Conservation (phyloP, 306 rosid species). For the Psophocarpus tetragonolobus region DNA sequence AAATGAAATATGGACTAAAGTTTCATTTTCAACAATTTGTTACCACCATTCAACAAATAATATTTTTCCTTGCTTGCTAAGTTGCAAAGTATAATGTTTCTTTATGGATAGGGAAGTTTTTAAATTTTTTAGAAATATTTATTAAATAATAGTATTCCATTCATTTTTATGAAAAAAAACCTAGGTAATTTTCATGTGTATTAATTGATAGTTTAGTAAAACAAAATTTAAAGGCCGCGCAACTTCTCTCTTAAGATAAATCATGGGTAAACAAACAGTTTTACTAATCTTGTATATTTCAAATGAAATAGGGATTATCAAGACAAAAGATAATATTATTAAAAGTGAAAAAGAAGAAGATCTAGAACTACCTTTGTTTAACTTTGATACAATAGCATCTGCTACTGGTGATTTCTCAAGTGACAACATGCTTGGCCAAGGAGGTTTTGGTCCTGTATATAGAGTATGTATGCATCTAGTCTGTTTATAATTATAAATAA, state of each 20-base stretch:
- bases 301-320: neutral
- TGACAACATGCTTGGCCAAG: conserved; percentile 54
- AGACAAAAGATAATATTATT: neutral
- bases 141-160: no score
- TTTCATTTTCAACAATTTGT: no score
- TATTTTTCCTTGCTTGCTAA: no score
- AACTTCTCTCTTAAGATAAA: neutral
- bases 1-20: no score
- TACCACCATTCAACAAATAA: no score
- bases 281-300: neutral
- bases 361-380: conserved; percentile 50
- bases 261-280: neutral
- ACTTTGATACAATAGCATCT: conserved; percentile 30
- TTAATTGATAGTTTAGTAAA: no score
- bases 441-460: conserved; percentile 72
- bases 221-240: neutral
- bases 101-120: no score
- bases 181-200: no score
- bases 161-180: no score
- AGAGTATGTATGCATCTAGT: conserved; percentile 25
- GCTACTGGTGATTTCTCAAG: conserved; percentile 57
- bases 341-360: conserved; percentile 30
- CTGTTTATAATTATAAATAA: neutral
- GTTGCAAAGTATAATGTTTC: no score
- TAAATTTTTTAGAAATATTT: no score